phyloP scores from a whole-genome alignment of 345 rosid species.

The Ailanthus altissimus region DNA sequence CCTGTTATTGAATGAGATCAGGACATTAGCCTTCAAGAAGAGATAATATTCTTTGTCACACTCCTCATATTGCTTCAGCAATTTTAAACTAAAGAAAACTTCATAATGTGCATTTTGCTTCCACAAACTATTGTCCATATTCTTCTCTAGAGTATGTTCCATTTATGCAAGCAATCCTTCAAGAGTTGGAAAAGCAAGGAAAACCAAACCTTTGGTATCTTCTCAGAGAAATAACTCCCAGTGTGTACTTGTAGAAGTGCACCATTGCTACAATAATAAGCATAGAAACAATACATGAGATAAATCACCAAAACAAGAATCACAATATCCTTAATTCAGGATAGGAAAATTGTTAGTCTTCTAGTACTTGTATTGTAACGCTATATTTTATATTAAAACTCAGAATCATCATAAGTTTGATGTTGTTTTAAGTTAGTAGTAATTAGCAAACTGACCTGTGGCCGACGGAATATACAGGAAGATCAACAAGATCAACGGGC shows the following conservation, averaged over 20 bases:
- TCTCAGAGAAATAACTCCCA: slow-evolving; percentile 84
- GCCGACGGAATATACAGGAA: slow-evolving; percentile 82
- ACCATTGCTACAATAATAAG: slow-evolving; percentile 66
- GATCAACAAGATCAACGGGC: slow-evolving; percentile 56
- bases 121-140: slow-evolving; percentile 16
- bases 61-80: slow-evolving; percentile 27
- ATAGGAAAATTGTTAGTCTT: neutral
- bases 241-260: slow-evolving; percentile 87
- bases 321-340: neutral
- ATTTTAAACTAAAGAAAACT: slow-evolving; percentile 28
- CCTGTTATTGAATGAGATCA: slow-evolving; percentile 92
- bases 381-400: neutral
- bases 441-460: slow-evolving; percentile 56
- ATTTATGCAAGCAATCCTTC: neutral
- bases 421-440: neutral
- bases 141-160: neutral
- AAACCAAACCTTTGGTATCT: slow-evolving; percentile 81
- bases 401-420: neutral
- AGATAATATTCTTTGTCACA: slow-evolving; percentile 54
- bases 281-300: slow-evolving; percentile 17
- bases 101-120: slow-evolving; percentile 25
- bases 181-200: slow-evolving; percentile 2
- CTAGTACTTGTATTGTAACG: neutral
- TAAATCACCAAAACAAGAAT: slow-evolving; percentile 1
- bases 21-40: slow-evolving; percentile 83